Evolutionary conservation across 2,329 filamentous ascomycete species (phyloP).

Genomic region (Talaromyces albobiverticillius): DNA sequence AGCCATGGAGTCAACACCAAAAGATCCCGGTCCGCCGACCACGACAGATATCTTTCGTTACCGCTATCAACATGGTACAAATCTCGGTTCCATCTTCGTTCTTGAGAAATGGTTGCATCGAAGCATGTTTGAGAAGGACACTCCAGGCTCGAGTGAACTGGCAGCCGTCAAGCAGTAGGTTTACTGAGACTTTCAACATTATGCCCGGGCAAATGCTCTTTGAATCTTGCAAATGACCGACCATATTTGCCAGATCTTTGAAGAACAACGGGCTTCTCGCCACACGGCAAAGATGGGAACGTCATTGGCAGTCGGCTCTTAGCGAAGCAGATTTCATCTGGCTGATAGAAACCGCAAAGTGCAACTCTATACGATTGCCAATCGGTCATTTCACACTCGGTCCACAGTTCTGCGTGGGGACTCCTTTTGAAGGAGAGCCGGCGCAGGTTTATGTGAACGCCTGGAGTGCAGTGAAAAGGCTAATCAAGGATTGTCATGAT

Average conservation of each 20-base stretch:
- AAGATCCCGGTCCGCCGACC: constrained; percentile 18
- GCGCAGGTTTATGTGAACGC: constrained; percentile 51
- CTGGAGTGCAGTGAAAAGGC: constrained; percentile 50
- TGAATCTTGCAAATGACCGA: neutral
- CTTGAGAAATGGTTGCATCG: constrained; percentile 58
- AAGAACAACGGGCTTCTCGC: constrained; percentile 47
- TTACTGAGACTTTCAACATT: constrained; percentile 15
- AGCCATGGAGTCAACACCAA: constrained; percentile 15
- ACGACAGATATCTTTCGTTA: constrained; percentile 44
- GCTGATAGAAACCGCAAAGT: constrained; percentile 51
- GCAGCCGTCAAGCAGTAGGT: constrained; percentile 43
- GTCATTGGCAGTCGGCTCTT: constrained; percentile 52
- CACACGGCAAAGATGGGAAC: constrained; percentile 51
- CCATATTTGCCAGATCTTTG: constrained; percentile 34
- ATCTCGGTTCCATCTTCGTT: constrained; percentile 59
- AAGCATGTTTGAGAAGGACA: constrained; percentile 47
- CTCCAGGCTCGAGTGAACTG: constrained; percentile 48
- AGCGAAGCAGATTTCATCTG: constrained; percentile 53
- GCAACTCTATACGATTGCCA: constrained; percentile 58
- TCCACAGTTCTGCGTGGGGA: constrained; percentile 48
- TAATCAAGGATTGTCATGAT: constrained; percentile 45
- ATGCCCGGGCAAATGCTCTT: neutral
- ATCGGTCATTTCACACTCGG: constrained; percentile 60
- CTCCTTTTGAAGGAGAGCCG: constrained; percentile 49
- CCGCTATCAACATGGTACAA: constrained; percentile 59